These are phyloP conservation scores for Arthrobotrys iridis DNA, from an alignment of 2,329 filamentous ascomycete species.

Conservation along the genomic window DNA sequence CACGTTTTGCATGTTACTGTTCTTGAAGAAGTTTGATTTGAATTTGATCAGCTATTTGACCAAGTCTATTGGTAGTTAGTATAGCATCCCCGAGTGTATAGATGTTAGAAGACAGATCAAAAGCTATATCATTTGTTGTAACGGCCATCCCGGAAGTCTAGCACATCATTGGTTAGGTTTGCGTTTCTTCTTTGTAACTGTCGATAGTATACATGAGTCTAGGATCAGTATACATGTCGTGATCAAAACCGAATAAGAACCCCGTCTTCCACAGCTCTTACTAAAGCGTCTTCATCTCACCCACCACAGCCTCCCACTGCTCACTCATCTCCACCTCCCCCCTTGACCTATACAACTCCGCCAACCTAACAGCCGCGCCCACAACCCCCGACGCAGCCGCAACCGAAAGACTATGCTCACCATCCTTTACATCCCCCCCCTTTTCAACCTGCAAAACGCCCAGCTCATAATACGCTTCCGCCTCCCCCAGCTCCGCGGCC, in stretches of 20 bases:
- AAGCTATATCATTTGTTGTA: too few species aligned
- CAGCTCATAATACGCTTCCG: conserved; percentile 54
- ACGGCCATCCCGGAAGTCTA: too few species aligned
- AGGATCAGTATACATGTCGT: too few species aligned
- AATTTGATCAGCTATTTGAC: too few species aligned
- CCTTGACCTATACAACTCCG: conserved; percentile 33
- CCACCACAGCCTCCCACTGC: conserved; percentile 10
- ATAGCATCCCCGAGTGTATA: too few species aligned
- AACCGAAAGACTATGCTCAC: conserved; percentile 40
- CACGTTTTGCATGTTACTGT: too few species aligned
- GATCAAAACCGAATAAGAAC: background rate
- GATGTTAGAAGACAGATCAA: too few species aligned
- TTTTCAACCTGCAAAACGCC: conserved; percentile 43
- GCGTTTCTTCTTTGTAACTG: too few species aligned
- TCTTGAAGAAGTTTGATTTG: too few species aligned
- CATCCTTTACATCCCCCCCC: background rate
- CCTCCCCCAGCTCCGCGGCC: conserved; percentile 45
- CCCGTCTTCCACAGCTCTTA: background rate
- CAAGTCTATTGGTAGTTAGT: too few species aligned
- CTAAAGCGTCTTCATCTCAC: conserved; percentile 16
- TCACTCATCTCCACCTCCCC: conserved; percentile 13
- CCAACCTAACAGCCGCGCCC: conserved; percentile 16
- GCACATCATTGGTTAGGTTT: too few species aligned
- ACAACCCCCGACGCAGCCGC: conserved; percentile 20
- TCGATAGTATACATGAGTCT: background rate